Evolutionary conservation across 2,329 filamentous ascomycete species (phyloP).

Genomic region (Colletotrichum coccodes): DNA sequence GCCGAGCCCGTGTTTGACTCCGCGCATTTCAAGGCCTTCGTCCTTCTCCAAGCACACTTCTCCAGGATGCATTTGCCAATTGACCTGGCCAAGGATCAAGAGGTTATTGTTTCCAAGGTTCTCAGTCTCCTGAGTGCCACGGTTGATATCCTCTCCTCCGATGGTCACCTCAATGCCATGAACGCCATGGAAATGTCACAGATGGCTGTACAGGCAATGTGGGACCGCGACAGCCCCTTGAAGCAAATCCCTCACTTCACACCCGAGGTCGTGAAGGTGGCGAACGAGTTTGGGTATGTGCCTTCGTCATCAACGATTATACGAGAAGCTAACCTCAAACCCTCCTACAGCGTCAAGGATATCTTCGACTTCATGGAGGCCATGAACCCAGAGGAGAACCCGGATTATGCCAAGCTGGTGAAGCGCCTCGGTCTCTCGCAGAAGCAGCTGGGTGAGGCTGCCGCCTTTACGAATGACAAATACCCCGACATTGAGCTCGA

Average conservation of each 20-base stretch:
- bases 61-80: slow-evolving; percentile 96
- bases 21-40: slow-evolving; percentile 98
- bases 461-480: slow-evolving; percentile 93
- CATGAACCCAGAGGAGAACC: slow-evolving; percentile 95
- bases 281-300: slow-evolving; percentile 79
- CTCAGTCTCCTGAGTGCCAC: slow-evolving; percentile 89
- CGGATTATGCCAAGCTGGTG: slow-evolving; percentile 81
- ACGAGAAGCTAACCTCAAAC: slow-evolving; percentile 42
- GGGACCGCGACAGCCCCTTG: slow-evolving; percentile 95
- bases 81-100: slow-evolving; percentile 95
- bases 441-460: slow-evolving; percentile 86
- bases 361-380: slow-evolving; percentile 98
- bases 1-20: slow-evolving; percentile 85
- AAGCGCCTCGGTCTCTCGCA: slow-evolving; percentile 83
- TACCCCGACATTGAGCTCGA: slow-evolving; percentile 96
- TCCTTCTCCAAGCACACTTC: slow-evolving; percentile 97
- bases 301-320: neutral
- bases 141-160: slow-evolving; percentile 94
- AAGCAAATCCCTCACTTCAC: slow-evolving; percentile 98
- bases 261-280: slow-evolving; percentile 83
- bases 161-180: slow-evolving; percentile 97
- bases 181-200: slow-evolving; percentile 99
- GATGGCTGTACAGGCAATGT: slow-evolving; percentile 99
- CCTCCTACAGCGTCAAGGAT: slow-evolving; percentile 77
- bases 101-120: slow-evolving; percentile 84